phyloP scores from a whole-genome alignment of 257 asterid species.

The Nicotiana tomentosiformis region DNA sequence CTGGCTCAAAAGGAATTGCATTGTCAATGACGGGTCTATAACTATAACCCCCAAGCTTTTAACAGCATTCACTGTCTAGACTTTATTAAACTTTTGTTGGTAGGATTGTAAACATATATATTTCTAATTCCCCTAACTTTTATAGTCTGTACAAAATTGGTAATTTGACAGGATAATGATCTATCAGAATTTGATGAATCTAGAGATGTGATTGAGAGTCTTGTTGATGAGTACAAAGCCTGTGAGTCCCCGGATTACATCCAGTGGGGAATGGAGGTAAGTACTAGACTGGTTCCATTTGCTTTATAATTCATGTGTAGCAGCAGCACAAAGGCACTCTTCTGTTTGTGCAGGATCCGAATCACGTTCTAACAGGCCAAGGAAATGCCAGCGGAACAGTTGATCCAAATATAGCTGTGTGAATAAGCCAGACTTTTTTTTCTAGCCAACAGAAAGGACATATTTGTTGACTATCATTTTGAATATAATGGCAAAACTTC shows the following conservation, averaged over 20 bases:
- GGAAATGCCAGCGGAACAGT: conserved; percentile 75
- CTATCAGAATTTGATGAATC: conserved; percentile 99
- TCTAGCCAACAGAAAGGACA: no score
- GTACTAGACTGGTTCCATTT: background rate
- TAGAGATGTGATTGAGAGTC: conserved; percentile 90
- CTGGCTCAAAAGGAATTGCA: background rate
- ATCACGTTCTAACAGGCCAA: conserved; percentile 62
- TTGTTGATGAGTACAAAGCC: conserved; percentile 99
- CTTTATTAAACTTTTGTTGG: background rate
- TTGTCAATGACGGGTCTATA: background rate
- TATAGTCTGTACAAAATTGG: no score
- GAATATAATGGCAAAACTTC: no score
- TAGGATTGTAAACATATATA: background rate
- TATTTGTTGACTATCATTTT: no score
- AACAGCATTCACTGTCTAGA: background rate
- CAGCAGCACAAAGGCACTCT: background rate
- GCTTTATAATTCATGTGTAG: background rate
- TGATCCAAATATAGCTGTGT: conserved; percentile 27
- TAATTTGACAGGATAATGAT: conserved; percentile 77
- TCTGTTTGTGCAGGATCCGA: conserved; percentile 58
- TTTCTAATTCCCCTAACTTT: no score
- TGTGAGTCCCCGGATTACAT: conserved; percentile 99
- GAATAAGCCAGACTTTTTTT: no score
- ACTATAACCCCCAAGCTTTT: background rate
- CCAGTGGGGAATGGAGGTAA: conserved; percentile 99